A percentile compares a stretch with the other conserved stretches of the same genome.
Conservation (phyloP, 768 basidiomycete species). For the Postia placenta region DNA sequence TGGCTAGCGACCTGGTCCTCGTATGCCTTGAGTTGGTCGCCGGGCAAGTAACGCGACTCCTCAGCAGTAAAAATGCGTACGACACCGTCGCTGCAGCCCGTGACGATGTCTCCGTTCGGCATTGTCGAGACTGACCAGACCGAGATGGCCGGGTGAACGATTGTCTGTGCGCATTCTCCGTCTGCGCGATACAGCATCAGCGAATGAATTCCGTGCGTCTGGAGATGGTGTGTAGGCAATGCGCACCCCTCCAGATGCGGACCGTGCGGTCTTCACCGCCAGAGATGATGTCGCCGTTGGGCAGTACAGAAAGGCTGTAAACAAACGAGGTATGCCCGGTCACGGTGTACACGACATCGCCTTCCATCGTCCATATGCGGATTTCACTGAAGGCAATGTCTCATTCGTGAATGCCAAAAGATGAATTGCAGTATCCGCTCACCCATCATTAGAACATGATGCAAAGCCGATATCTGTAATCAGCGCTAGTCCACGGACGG, state of each 20-base stretch:
- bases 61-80: conserved; percentile 81
- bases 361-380: conserved; percentile 84
- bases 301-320: conserved; percentile 80
- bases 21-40: conserved; percentile 57
- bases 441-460: conserved; percentile 95
- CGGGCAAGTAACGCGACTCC: conserved; percentile 68
- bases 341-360: conserved; percentile 71
- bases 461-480: conserved; percentile 89
- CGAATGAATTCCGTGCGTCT: not conserved
- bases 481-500: conserved; percentile 79
- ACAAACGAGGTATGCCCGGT: conserved; percentile 97
- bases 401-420: not conserved
- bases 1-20: conserved; percentile 75
- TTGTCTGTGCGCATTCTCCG: conserved; percentile 82
- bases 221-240: not conserved
- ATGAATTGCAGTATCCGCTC: conserved; percentile 9
- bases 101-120: conserved; percentile 89
- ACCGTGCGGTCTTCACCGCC: conserved; percentile 92
- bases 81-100: conserved; percentile 82
- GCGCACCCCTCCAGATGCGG: conserved; percentile 82
- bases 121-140: conserved; percentile 90
- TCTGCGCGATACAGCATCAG: conserved; percentile 38
- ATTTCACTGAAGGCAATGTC: conserved; percentile 57
- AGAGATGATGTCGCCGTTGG: conserved; percentile 80
- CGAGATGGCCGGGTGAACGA: conserved; percentile 94